Percentiles rank a stretch among this genome's conserved stretches.
Conservation (phyloP, 2,329 filamentous ascomycete genomes). For the Plectosphaerella plurivora region DNA sequence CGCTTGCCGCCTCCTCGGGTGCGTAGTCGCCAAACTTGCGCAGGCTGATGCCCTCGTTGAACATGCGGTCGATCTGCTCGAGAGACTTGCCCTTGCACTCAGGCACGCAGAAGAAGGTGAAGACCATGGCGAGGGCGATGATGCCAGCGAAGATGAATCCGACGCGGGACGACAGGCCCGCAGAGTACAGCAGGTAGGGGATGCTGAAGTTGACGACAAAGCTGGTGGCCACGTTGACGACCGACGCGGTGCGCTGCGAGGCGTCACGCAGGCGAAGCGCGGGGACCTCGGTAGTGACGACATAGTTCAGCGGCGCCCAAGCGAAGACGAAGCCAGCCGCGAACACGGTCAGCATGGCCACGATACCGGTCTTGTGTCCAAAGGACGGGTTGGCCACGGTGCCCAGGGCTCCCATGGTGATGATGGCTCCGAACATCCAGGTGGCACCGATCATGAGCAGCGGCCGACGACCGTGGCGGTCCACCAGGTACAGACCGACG, state of each 20-base stretch:
- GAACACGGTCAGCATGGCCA: slow-evolving; percentile 27
- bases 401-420: slow-evolving; percentile 32
- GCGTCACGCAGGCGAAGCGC: slow-evolving; percentile 6
- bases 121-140: slow-evolving; percentile 9
- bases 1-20: slow-evolving; percentile 5
- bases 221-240: slow-evolving; percentile 12
- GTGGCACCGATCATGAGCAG: slow-evolving; percentile 19
- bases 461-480: slow-evolving; percentile 1
- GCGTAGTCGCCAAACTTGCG: slow-evolving; percentile 11
- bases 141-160: slow-evolving; percentile 13
- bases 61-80: slow-evolving; percentile 18
- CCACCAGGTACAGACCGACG: slow-evolving; percentile 4
- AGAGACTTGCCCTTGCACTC: slow-evolving; percentile 18
- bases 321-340: slow-evolving; percentile 23
- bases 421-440: slow-evolving; percentile 21
- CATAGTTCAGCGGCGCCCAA: slow-evolving; percentile 29
- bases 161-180: slow-evolving; percentile 9
- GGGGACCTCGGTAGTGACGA: slow-evolving; percentile 29
- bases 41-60: slow-evolving; percentile 12
- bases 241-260: slow-evolving; percentile 9
- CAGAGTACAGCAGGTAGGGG: slow-evolving; percentile 11
- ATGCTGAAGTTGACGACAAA: slow-evolving; percentile 15
- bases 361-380: slow-evolving; percentile 20
- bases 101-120: slow-evolving; percentile 12
- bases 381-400: slow-evolving; percentile 11